Evolutionary conservation across 495 filamentous ascomycete genomes (phyloP).

Genomic region (Cryomyces antarcticus): DNA sequence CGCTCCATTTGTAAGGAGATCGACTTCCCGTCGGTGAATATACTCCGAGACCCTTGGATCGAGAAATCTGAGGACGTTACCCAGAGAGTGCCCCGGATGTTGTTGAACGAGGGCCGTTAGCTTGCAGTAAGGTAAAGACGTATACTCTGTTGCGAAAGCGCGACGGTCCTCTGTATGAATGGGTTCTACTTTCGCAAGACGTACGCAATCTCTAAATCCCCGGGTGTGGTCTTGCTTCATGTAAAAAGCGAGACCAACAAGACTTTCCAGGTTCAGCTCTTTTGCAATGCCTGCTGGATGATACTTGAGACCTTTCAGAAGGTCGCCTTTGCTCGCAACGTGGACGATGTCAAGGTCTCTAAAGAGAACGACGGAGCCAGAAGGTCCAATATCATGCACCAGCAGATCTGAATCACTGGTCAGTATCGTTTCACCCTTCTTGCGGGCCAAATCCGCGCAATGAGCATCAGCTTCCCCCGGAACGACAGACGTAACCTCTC

Average conservation of each 20-base stretch:
- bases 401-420: conserved; percentile 62
- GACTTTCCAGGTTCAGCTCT: neutral
- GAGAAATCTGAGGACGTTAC: conserved; percentile 23
- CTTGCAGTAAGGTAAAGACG: conserved; percentile 13
- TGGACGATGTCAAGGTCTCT: conserved; percentile 8
- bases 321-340: conserved; percentile 10
- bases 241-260: neutral
- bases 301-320: conserved; percentile 6
- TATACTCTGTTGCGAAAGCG: neutral
- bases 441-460: conserved; percentile 36
- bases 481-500: conserved; percentile 30
- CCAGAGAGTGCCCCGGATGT: conserved; percentile 14
- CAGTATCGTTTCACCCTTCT: conserved; percentile 29
- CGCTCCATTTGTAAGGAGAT: too few species aligned
- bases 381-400: conserved; percentile 37
- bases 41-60: conserved; percentile 31
- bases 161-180: neutral
- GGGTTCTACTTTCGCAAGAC: neutral
- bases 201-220: neutral
- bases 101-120: neutral
- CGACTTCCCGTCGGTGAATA: conserved; percentile 12
- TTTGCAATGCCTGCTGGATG: conserved; percentile 5
- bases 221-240: neutral
- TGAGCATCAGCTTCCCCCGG: conserved; percentile 52
- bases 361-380: conserved; percentile 39